Conservation (phyloP, 176 grass and related monocot species). For the Rhynchospora breviuscula region DNA sequence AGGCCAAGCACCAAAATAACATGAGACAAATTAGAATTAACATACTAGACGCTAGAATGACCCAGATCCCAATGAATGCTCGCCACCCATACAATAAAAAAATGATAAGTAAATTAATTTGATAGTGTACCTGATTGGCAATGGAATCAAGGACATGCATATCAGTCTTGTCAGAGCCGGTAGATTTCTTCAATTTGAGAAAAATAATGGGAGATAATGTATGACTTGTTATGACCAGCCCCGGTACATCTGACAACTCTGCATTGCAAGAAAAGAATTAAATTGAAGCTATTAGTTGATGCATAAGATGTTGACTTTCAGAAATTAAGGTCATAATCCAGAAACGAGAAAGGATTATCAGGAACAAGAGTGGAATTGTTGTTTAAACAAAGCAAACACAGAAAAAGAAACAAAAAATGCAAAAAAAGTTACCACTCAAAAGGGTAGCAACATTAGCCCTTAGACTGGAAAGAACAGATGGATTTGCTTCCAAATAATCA, state of each 20-base stretch:
- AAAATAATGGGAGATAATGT: slow-evolving; percentile 63
- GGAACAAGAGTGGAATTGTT: neutral
- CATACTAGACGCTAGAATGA: neutral
- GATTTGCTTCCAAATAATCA: slow-evolving; percentile 74
- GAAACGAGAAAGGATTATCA: neutral
- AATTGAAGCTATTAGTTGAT: slow-evolving; percentile 18
- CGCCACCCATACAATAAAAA: neutral
- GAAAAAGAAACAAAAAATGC: neutral
- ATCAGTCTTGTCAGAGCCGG: slow-evolving; percentile 39
- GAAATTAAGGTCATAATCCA: neutral
- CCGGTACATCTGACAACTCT: slow-evolving; percentile 57
- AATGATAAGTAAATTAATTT: neutral
- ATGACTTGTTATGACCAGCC: slow-evolving; percentile 63
- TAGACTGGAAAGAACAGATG: slow-evolving; percentile 51
- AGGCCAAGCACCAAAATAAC: neutral
- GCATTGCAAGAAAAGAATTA: slow-evolving; percentile 11
- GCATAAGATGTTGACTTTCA: neutral
- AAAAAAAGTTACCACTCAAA: slow-evolving; percentile 38
- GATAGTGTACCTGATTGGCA: slow-evolving; percentile 44
- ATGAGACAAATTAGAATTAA: neutral
- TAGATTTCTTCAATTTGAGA: slow-evolving; percentile 72
- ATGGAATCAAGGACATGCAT: slow-evolving; percentile 61
- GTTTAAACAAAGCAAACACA: neutral
- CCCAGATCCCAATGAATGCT: neutral
- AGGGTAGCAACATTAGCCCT: slow-evolving; percentile 59